Conservation (phyloP, 345 rosid species). For the Sisymbrium irio region DNA sequence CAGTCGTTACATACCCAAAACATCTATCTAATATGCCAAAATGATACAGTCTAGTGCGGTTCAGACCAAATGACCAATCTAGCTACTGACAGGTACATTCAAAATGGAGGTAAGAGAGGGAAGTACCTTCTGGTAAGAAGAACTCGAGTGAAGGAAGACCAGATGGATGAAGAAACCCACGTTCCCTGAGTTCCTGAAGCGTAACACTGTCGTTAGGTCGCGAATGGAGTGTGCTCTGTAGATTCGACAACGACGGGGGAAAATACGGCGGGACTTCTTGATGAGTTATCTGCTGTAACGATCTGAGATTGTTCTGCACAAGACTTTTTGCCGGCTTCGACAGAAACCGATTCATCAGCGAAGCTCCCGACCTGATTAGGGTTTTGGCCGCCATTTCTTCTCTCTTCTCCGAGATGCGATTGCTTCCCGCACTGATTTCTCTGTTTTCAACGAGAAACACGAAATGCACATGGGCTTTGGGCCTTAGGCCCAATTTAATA, state of each 20-base stretch:
- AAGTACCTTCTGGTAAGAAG: conserved; percentile 84
- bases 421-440: background rate
- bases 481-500: conserved; percentile 7
- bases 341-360: conserved; percentile 51
- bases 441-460: background rate
- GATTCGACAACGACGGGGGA: conserved; percentile 59
- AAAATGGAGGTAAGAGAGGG: background rate
- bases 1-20: background rate
- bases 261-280: conserved; percentile 46
- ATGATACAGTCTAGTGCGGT: background rate
- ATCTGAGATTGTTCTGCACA: conserved; percentile 36
- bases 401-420: conserved; percentile 20
- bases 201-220: conserved; percentile 41
- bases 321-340: conserved; percentile 38
- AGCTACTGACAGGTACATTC: conserved; percentile 1
- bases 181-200: conserved; percentile 34
- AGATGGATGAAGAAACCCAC: conserved; percentile 63
- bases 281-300: conserved; percentile 27
- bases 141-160: conserved; percentile 84
- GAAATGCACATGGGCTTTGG: conserved; percentile 19
- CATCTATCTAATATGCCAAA: background rate
- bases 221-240: conserved; percentile 38
- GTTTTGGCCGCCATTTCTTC: conserved; percentile 64
- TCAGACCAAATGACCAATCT: background rate
- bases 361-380: conserved; percentile 65